These are phyloP conservation scores for Lasiosphaeriaceae sp. DNA, from an alignment of 495 filamentous ascomycete species.

Conservation along the genomic window DNA sequence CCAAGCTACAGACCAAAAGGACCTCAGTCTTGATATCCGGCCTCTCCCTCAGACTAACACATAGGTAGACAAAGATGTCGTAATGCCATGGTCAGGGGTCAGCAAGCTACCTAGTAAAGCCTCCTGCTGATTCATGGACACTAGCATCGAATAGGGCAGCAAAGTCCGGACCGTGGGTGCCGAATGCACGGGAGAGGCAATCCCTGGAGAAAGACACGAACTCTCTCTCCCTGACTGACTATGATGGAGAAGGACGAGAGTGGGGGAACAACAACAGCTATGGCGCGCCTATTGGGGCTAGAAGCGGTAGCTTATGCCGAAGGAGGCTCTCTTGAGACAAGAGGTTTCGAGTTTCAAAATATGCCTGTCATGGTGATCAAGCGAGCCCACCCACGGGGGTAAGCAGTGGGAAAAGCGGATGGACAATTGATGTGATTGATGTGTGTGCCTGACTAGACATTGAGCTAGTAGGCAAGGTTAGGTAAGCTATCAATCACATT, in stretches of 20 bases:
- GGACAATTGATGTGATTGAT: neutral
- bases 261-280: neutral
- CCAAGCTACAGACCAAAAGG: too few relatives aligned
- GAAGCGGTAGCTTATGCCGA: neutral
- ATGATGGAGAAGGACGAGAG: neutral
- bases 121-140: neutral
- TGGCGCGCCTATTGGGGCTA: neutral
- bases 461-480: too few relatives aligned
- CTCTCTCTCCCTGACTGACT: too few relatives aligned
- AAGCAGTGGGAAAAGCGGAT: neutral
- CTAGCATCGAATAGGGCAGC: neutral
- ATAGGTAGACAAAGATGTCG: too few relatives aligned
- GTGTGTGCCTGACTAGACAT: neutral
- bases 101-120: too few relatives aligned
- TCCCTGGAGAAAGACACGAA: neutral
- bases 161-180: neutral
- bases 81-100: too few relatives aligned
- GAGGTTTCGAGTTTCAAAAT: slow-evolving; percentile 10
- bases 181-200: neutral
- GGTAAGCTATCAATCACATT: too few relatives aligned
- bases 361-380: slow-evolving; percentile 5
- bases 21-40: too few relatives aligned
- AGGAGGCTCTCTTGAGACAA: slow-evolving; percentile 1
- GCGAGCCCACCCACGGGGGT: neutral
- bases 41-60: too few relatives aligned